These are phyloP conservation scores for Pseudogymnoascus sp. DNA, from an alignment of 2,329 filamentous ascomycete genomes.

Conservation along the genomic window DNA sequence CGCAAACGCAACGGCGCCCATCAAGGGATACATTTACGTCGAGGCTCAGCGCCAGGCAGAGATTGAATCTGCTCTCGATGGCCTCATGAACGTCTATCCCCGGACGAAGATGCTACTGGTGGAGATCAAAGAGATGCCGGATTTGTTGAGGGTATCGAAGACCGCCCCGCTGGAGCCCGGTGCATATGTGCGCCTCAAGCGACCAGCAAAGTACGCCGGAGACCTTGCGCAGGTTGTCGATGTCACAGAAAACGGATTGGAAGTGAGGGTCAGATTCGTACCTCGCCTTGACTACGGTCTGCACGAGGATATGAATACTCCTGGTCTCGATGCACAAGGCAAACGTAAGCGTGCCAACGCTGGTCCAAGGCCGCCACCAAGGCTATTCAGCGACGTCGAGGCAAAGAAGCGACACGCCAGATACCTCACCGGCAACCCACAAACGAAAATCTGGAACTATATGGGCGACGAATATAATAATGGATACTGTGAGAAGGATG, in stretches of 20 bases:
- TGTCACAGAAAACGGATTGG: conserved; percentile 85
- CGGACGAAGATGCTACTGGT: conserved; percentile 80
- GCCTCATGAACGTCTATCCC: conserved; percentile 83
- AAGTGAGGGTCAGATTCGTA: conserved; percentile 79
- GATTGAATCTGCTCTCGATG: conserved; percentile 74
- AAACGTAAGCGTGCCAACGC: conserved; percentile 73
- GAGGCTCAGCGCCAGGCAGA: conserved; percentile 84
- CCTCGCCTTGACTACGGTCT: conserved; percentile 87
- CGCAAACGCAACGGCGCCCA: conserved; percentile 65
- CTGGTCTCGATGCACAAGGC: conserved; percentile 40
- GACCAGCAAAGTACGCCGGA: conserved; percentile 71
- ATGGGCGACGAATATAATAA: conserved; percentile 85
- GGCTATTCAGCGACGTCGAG: conserved; percentile 87
- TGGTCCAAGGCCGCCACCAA: conserved; percentile 71
- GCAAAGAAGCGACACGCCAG: conserved; percentile 78
- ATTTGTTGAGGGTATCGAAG: conserved; percentile 84
- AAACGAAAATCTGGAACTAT: conserved; percentile 68
- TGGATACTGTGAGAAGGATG: conserved; percentile 87
- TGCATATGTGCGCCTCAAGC: conserved; percentile 83
- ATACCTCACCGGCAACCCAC: conserved; percentile 40
- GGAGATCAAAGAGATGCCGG: conserved; percentile 95
- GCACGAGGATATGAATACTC: conserved; percentile 62
- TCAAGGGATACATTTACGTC: conserved; percentile 93
- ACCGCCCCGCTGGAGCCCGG: conserved; percentile 77
- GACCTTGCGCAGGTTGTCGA: conserved; percentile 90